Evolutionary conservation across 108 stramenopile species (phyloP).

Genomic region (Skeletonema potamos): DNA sequence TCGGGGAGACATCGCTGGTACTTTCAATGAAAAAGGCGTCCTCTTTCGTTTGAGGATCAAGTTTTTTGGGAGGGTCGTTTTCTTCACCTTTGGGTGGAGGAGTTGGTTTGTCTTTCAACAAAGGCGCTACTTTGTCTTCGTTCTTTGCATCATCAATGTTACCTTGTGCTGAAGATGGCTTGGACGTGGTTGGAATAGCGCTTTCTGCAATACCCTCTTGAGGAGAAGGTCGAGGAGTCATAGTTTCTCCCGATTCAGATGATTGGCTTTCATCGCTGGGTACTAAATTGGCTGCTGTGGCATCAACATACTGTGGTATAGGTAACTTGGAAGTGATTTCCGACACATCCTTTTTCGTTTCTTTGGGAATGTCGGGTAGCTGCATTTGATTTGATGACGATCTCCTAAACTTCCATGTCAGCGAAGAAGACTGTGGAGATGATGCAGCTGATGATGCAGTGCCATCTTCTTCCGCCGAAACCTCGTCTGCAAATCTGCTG

Average conservation of each 20-base stretch:
- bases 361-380: slow-evolving; percentile 9
- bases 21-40: neutral
- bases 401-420: slow-evolving; percentile 18
- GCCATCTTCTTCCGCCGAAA: neutral
- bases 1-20: neutral
- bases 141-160: neutral
- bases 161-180: neutral
- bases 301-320: slow-evolving; percentile 5
- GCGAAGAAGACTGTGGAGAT: neutral
- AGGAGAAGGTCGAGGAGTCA: neutral
- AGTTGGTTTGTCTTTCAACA: neutral
- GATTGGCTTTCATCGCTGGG: neutral
- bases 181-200: neutral
- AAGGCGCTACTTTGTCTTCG: neutral
- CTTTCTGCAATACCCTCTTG: neutral
- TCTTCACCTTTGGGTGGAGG: neutral
- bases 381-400: slow-evolving; percentile 29
- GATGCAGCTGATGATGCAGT: neutral
- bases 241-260: neutral
- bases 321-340: neutral
- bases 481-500: neutral
- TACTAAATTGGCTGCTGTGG: neutral
- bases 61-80: neutral
- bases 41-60: neutral
- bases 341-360: neutral